Conservation (phyloP, 768 basidiomycete genomes). For the Amanita polypyramis region DNA sequence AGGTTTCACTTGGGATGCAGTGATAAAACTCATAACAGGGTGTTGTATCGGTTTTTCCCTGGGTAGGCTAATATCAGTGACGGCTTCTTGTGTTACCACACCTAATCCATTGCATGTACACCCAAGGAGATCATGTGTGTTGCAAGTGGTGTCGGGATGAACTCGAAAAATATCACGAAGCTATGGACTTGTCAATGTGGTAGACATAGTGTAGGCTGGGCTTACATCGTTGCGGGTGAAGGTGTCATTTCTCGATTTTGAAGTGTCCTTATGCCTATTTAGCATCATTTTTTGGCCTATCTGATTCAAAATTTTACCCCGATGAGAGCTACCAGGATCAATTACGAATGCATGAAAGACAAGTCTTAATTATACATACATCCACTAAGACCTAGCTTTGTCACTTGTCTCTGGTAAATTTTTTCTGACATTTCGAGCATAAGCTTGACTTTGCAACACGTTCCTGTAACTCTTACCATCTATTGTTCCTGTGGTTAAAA, state of each 20-base stretch:
- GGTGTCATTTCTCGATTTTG: constrained; percentile 64
- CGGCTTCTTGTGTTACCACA: neutral
- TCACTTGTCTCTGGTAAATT: constrained; percentile 90
- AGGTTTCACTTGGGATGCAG: constrained; percentile 49
- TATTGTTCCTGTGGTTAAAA: constrained; percentile 81
- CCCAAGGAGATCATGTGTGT: constrained; percentile 87
- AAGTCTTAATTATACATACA: constrained; percentile 39
- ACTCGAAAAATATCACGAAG: constrained; percentile 91
- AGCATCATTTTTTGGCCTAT: neutral
- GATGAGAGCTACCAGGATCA: constrained; percentile 45
- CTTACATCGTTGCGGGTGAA: constrained; percentile 80
- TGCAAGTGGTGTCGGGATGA: constrained; percentile 66
- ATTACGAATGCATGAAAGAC: constrained; percentile 5
- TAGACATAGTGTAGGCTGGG: constrained; percentile 6
- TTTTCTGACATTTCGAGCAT: constrained; percentile 45
- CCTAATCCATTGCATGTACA: constrained; percentile 26
- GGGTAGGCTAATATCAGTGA: neutral
- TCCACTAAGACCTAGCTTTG: constrained; percentile 84
- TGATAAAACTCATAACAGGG: constrained; percentile 42
- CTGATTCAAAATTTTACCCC: constrained; percentile 32
- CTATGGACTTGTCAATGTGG: constrained; percentile 25
- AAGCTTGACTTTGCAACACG: neutral
- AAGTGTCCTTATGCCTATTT: constrained; percentile 18
- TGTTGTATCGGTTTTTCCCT: constrained; percentile 8
- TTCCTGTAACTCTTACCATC: constrained; percentile 44